Evolutionary conservation across 495 filamentous ascomycete genomes (phyloP).

Genomic region (Aspergillus wentii): DNA sequence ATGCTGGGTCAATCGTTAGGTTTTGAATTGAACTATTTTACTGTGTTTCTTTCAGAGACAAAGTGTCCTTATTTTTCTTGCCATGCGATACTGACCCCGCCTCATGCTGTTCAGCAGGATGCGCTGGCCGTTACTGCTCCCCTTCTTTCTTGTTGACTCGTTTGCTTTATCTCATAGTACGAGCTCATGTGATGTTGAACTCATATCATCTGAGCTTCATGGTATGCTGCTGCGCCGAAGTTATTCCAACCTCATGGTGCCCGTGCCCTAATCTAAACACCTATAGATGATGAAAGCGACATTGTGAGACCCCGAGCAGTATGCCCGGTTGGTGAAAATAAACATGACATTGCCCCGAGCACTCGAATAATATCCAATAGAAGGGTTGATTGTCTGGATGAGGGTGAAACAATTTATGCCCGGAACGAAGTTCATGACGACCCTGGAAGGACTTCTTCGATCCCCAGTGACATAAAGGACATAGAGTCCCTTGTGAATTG

Average conservation of each 20-base stretch:
- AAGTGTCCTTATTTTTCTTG: too few species aligned
- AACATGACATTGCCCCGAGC: constrained; percentile 9
- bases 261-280: constrained; percentile 4
- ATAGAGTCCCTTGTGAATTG: too few species aligned
- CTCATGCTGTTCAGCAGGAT: constrained; percentile 15
- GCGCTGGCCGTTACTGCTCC: constrained; percentile 6
- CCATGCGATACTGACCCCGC: too few species aligned
- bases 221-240: constrained; percentile 7
- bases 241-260: constrained; percentile 5
- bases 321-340: constrained; percentile 10
- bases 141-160: background rate
- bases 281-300: constrained; percentile 13
- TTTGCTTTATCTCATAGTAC: background rate
- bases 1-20: too few species aligned
- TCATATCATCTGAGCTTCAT: background rate
- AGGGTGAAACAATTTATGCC: too few species aligned
- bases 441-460: too few species aligned
- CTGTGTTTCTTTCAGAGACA: too few species aligned
- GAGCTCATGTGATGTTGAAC: background rate
- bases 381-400: too few species aligned
- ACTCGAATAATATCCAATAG: too few species aligned
- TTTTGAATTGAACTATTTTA: too few species aligned
- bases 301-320: constrained; percentile 11
- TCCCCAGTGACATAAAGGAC: too few species aligned
- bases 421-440: too few species aligned